A percentile compares a stretch with the other conserved stretches of the same genome.
phyloP scores from a whole-genome alignment of 1,139 yeast genomes.

The Suhomyces panamericanus region DNA sequence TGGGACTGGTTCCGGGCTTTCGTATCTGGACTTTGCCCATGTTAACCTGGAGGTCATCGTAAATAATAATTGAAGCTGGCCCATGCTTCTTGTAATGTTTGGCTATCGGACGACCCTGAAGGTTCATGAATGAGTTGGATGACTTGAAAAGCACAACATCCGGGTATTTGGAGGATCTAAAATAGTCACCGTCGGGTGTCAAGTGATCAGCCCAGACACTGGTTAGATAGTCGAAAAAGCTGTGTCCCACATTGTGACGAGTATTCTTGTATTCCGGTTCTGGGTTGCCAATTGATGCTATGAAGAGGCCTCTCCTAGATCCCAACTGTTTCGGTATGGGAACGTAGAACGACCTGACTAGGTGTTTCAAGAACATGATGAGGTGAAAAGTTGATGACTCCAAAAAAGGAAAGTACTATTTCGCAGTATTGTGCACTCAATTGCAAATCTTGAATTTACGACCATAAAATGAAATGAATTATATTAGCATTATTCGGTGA shows the following conservation, averaged over 20 bases:
- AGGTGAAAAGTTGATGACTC: not conserved
- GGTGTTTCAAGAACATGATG: constrained; percentile 8
- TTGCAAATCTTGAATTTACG: not conserved
- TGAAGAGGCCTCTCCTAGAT: constrained; percentile 27
- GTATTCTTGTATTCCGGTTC: constrained; percentile 60
- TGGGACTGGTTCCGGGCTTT: constrained; percentile 53
- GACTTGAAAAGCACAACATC: constrained; percentile 47
- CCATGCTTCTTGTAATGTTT: constrained; percentile 47
- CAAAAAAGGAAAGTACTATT: not conserved
- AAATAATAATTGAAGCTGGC: constrained; percentile 54
- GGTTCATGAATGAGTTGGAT: constrained; percentile 60
- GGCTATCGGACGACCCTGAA: constrained; percentile 56
- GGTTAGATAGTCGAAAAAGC: constrained; percentile 40
- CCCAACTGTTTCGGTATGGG: constrained; percentile 6
- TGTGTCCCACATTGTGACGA: constrained; percentile 78
- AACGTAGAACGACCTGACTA: constrained; percentile 6
- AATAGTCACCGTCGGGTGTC: constrained; percentile 14
- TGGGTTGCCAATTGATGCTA: constrained; percentile 80
- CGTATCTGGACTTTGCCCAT: constrained; percentile 65
- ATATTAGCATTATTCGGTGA: too few species aligned
- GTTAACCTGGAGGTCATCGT: constrained; percentile 71
- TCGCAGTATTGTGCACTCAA: not conserved
- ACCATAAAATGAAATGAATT: too few species aligned
- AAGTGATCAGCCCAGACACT: constrained; percentile 26
- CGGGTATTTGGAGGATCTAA: constrained; percentile 24